Base-by-base conservation (phyloP, 2,329 filamentous ascomycete genomes). In the Cadophora luteo-olivacea region DNA sequence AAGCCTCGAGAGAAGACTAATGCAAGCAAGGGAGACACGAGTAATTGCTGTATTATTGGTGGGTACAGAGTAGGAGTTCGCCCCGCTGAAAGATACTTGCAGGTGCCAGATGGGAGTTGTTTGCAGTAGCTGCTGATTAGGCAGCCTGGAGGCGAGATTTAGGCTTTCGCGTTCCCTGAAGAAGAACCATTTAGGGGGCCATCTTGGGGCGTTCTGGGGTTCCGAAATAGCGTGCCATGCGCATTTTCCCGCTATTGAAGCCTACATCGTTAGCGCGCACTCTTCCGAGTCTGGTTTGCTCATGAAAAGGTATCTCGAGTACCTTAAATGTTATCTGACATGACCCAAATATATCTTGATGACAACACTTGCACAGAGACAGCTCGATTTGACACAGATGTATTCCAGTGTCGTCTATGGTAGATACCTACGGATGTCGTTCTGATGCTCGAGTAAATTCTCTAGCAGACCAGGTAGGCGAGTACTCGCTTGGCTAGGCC, bases 171-270 rank as follows among this genome's bases (percentile, higher is more conserved):
- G 22, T 6, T 49, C n/a, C n/a, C n/a, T 49, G 45, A n/a, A 22
- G 45, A 49, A 49, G 45, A 54, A 33, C 52, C 52, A 58, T 38
- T 22, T n/a, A 19, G 22, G 22, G 16, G 55, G 6, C 33, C 32
- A 58, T 38, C 33, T n/a, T 36, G 33, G 22, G 32, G 55, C 33
- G 32, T 58, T 58, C 55, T 58, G 55, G 55, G 55, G 32, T 36
- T 29, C 16, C 38, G 25, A 61, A 24, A 61, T n/a, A 49, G 25
- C 58, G 38, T 61, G 25, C 38, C 58, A 61, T 19, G 38, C 58
- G 38, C 58, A 16, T 22, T 5, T 12, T 38, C 29, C 16, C n/a
- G 32, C n/a, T 24, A 60, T 60, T 60, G 57, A 60, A 60, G n/a
- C 16, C 32, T 58, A 36, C 29, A 29, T 29, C 29, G 36, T 38